Conservation (phyloP, 2,329 filamentous ascomycete species). For the Ceratocystis colombiana region DNA sequence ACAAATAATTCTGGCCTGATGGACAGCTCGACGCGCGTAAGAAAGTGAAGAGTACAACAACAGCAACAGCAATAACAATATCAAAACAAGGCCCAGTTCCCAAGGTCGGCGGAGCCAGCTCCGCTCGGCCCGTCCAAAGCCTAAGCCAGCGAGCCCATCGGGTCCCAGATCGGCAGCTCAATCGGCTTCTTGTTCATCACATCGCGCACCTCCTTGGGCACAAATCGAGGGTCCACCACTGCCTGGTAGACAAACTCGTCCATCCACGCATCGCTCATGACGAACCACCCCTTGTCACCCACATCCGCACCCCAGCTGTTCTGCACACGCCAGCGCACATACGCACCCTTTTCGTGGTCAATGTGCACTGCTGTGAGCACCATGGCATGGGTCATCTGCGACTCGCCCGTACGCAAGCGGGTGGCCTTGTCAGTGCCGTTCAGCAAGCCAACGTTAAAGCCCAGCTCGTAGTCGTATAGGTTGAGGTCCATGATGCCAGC, state of each 20-base stretch:
- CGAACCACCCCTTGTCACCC: constrained; percentile 74
- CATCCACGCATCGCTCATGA: constrained; percentile 77
- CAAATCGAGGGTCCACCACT: constrained; percentile 64
- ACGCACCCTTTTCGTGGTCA: constrained; percentile 49
- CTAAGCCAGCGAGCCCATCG: constrained; percentile 63
- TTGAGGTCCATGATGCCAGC: constrained; percentile 71
- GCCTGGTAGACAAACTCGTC: constrained; percentile 77
- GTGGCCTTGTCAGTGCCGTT: constrained; percentile 62
- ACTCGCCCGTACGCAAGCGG: constrained; percentile 62
- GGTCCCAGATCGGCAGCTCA: constrained; percentile 68
- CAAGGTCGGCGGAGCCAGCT: no score
- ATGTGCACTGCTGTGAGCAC: constrained; percentile 78
- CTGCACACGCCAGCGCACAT: constrained; percentile 74
- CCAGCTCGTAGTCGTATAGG: constrained; percentile 68
- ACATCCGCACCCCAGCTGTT: constrained; percentile 67
- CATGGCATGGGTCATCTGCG: constrained; percentile 86
- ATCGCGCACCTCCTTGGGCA: constrained; percentile 55
- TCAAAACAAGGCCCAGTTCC: not conserved
- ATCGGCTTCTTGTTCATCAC: constrained; percentile 60
- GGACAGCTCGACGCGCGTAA: no score
- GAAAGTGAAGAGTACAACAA: constrained; percentile 40
- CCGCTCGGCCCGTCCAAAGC: not conserved
- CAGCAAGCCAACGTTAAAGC: constrained; percentile 67
- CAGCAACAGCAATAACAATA: not conserved
- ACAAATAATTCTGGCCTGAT: no score